A percentile compares a stretch with the other conserved stretches of the same genome.
phyloP scores from a whole-genome alignment of 108 stramenopile species.

The Chaetoceros muelleri region DNA sequence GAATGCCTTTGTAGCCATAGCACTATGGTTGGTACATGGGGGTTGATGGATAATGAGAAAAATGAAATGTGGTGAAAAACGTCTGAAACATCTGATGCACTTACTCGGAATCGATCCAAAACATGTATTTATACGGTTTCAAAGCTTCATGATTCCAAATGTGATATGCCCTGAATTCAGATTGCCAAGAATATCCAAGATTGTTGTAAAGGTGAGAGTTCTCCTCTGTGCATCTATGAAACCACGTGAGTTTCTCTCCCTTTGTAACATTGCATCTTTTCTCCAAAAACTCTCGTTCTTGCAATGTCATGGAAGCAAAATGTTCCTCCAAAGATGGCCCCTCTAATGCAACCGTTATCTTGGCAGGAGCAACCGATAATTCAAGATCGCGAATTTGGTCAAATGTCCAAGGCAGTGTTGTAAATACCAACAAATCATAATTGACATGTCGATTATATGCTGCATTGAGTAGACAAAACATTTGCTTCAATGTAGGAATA shows the following conservation, averaged over 20 bases:
- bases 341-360: constrained; percentile 25
- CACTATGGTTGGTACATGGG: too few species aligned
- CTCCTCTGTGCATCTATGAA: neutral
- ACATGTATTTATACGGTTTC: constrained; percentile 24
- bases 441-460: constrained; percentile 30
- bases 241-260: neutral
- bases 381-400: constrained; percentile 4
- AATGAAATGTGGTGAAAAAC: too few species aligned
- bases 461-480: constrained; percentile 24
- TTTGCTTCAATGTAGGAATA: constrained; percentile 12
- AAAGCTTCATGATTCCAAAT: constrained; percentile 30
- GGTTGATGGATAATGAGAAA: too few species aligned
- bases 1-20: constrained; percentile 21
- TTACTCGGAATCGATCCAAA: constrained; percentile 40
- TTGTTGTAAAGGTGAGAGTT: neutral
- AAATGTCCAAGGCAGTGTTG: constrained; percentile 13
- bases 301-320: constrained; percentile 10
- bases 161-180: constrained; percentile 25
- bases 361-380: constrained; percentile 17
- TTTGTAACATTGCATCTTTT: constrained; percentile 16
- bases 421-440: constrained; percentile 33
- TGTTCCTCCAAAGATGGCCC: constrained; percentile 21
- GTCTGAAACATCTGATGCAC: too few species aligned
- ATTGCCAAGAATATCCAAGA: constrained; percentile 6
- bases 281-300: constrained; percentile 4